Evolutionary conservation across 2,329 filamentous ascomycete species (phyloP), one percentile per base, ranked within the genome.

Genomic region (Aotearoamyces nothofagi): DNA sequence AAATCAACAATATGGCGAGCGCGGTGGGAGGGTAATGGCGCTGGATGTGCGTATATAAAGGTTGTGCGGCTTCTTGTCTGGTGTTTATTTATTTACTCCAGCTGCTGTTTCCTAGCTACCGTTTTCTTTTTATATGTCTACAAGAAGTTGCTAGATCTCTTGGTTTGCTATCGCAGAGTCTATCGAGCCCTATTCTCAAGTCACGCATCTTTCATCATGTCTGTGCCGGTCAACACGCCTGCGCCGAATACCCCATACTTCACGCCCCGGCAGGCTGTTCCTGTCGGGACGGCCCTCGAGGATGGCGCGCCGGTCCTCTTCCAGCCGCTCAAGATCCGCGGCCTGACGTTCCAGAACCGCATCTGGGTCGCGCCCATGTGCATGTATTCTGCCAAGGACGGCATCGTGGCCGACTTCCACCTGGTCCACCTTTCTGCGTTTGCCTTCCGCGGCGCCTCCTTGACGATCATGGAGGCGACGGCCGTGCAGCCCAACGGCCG

Each of bases 301-400:
- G 19, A 29, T 7, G 38, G 43, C 27, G 41, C 48, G 4, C 49
- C 49, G 22, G 47, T 43, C 3, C 42, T 63, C 15, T 63, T 63
- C 43, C 51, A 49, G 0, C 58, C 60, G 3, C 40, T 64, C 22
- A 57, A 47, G 26, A 53, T 63, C 28, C 51, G 59, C 20, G 50
- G 51, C 26, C 41, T 60, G 17, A 54, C 49, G 5, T 49, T 63
- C 26, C 58, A 55, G 20, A 63, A 63, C 35, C 54, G 60, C 23
- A 54, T 61, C 32, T 51, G 57, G 35, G 52, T 63, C 22, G 53
- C 55, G 3, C 60, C 60, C 8, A 58, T 63, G 56, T 61, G 59
- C 51, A 59, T 55, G 44, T 51, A 48, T 31, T 44, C 40, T 5
- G 46, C 47, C 5, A 25, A 37, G 7, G 19, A 42, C 10, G 46